Evolutionary conservation across 2,329 filamentous ascomycete species (phyloP).

Genomic region (Calonectria pseudoturangicola): DNA sequence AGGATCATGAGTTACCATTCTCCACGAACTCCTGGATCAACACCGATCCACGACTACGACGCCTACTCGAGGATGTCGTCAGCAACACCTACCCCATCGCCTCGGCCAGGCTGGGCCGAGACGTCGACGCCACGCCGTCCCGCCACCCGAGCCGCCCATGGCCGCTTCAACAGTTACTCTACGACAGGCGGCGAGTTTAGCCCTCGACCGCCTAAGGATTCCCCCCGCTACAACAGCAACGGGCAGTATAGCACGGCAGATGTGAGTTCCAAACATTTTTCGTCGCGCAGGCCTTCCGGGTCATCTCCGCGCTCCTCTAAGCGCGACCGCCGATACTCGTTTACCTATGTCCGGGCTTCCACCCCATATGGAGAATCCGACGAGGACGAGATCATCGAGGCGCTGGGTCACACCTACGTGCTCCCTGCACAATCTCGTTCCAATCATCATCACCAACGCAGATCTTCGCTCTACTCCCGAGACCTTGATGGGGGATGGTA

Average conservation of each 20-base stretch:
- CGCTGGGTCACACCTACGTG: constrained; percentile 72
- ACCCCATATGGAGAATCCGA: constrained; percentile 77
- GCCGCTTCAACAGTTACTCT: constrained; percentile 62
- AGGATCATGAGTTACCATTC: constrained; percentile 64
- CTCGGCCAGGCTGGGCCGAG: constrained; percentile 71
- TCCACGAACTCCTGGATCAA: constrained; percentile 66
- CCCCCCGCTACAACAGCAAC: constrained; percentile 77
- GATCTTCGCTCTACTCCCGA: constrained; percentile 59
- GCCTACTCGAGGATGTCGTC: constrained; percentile 70
- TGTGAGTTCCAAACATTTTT: constrained; percentile 77
- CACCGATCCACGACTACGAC: constrained; percentile 70
- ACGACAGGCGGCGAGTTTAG: constrained; percentile 59
- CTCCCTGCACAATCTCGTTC: constrained; percentile 69
- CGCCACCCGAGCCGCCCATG: constrained; percentile 69
- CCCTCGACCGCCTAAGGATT: constrained; percentile 71
- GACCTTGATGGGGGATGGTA: constrained; percentile 71
- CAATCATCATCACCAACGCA: constrained; percentile 56
- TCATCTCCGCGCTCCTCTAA: constrained; percentile 59
- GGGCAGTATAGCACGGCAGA: constrained; percentile 79
- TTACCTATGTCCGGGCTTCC: constrained; percentile 76
- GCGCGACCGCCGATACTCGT: constrained; percentile 74
- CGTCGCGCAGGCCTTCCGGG: constrained; percentile 63
- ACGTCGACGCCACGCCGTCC: constrained; percentile 71
- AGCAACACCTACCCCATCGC: constrained; percentile 75
- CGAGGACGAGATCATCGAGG: constrained; percentile 77